A percentile compares a stretch with the other conserved stretches of the same genome.
Conservation (phyloP, 768 basidiomycete genomes). For the Ramaria sp. region DNA sequence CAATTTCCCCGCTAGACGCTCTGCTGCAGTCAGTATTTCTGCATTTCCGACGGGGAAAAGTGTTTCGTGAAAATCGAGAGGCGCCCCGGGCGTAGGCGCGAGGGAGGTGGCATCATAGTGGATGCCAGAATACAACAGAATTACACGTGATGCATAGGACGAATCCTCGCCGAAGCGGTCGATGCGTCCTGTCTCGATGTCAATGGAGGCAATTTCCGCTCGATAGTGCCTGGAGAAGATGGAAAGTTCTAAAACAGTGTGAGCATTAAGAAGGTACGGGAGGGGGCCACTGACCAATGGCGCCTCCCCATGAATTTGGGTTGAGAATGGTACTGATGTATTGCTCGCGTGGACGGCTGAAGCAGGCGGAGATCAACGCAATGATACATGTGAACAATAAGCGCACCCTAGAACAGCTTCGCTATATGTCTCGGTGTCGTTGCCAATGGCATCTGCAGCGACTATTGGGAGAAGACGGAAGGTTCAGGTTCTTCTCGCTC, state of each 20-base stretch:
- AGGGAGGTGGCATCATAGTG: constrained; percentile 91
- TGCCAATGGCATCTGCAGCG: constrained; percentile 71
- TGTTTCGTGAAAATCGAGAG: constrained; percentile 83
- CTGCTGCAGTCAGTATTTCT: constrained; percentile 50
- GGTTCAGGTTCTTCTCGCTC: not conserved
- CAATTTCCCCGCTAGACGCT: constrained; percentile 61
- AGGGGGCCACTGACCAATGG: constrained; percentile 53
- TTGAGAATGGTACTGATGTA: constrained; percentile 79
- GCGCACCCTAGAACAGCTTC: constrained; percentile 81
- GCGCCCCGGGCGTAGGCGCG: constrained; percentile 66
- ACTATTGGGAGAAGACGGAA: constrained; percentile 32
- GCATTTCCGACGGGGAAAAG: constrained; percentile 55
- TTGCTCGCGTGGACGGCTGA: constrained; percentile 44
- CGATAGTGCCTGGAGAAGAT: constrained; percentile 74
- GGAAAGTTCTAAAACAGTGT: constrained; percentile 35
- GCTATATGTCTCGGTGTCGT: constrained; percentile 60
- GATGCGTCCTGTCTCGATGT: constrained; percentile 85
- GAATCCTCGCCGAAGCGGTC: constrained; percentile 62
- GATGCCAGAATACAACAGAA: constrained; percentile 91
- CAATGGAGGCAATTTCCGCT: constrained; percentile 82
- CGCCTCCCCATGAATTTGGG: constrained; percentile 86
- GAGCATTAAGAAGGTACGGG: not conserved
- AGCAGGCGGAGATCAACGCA: not conserved
- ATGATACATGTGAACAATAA: not conserved
- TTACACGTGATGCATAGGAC: constrained; percentile 31